A percentile compares a stretch with the other conserved stretches of the same genome.
Conservation (phyloP, 2,329 filamentous ascomycete genomes). For the Aureobasidium sp. region DNA sequence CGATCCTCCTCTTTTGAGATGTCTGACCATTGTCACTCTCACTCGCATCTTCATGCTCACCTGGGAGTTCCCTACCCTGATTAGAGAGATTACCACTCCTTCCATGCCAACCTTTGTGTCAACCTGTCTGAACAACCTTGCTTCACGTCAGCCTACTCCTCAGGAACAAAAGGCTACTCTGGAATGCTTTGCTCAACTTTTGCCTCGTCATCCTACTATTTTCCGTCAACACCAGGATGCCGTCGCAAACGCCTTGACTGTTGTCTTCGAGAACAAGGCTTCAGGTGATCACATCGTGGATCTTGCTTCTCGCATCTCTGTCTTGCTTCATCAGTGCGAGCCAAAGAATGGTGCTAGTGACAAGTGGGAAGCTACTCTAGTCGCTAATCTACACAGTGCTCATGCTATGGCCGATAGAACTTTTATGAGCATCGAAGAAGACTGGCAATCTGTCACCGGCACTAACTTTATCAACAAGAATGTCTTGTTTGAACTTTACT, state of each 20-base stretch:
- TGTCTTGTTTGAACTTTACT: background rate
- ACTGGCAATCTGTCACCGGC: slow-evolving; percentile 59
- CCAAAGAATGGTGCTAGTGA: slow-evolving; percentile 68
- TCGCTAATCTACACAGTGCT: slow-evolving; percentile 51
- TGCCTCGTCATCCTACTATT: slow-evolving; percentile 75
- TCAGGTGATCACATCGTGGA: background rate
- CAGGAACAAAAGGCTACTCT: slow-evolving; percentile 54
- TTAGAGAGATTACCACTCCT: slow-evolving; percentile 81
- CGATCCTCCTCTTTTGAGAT: slow-evolving; percentile 66
- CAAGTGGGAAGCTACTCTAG: slow-evolving; percentile 67
- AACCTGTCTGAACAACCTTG: slow-evolving; percentile 59
- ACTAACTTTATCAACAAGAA: slow-evolving; percentile 9
- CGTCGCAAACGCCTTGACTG: slow-evolving; percentile 52
- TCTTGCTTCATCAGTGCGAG: slow-evolving; percentile 69
- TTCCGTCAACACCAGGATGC: slow-evolving; percentile 68
- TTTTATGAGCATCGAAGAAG: slow-evolving; percentile 70
- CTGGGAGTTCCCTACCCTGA: slow-evolving; percentile 71
- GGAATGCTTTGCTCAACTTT: slow-evolving; percentile 60
- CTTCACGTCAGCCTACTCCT: slow-evolving; percentile 25
- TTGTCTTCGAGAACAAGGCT: slow-evolving; percentile 37
- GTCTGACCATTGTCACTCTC: slow-evolving; percentile 66
- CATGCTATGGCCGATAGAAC: slow-evolving; percentile 68
- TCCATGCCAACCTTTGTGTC: slow-evolving; percentile 67
- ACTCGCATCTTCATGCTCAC: slow-evolving; percentile 78
- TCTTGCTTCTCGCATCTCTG: slow-evolving; percentile 19